A percentile compares a stretch with the other conserved stretches of the same genome.
These are phyloP conservation scores for Citrus mangshanensis DNA, from an alignment of 345 rosid species.

Conservation along the genomic window DNA sequence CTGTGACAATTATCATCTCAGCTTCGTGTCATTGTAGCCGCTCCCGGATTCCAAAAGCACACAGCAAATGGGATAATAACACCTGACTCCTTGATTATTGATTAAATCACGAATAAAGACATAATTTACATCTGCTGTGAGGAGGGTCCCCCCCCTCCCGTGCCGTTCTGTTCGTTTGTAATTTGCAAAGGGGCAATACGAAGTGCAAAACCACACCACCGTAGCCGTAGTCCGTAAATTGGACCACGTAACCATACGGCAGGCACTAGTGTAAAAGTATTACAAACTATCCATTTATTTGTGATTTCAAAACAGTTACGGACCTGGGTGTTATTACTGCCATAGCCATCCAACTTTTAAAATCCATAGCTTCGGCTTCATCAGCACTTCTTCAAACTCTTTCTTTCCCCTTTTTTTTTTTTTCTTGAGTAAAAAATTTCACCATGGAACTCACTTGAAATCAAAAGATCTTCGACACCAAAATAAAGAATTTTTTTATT, in stretches of 20 bases:
- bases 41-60: constrained; percentile 26
- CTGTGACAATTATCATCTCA: background rate
- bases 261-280: background rate
- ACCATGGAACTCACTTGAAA: constrained; percentile 25
- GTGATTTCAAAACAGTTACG: background rate
- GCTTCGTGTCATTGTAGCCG: constrained; percentile 11
- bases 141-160: background rate
- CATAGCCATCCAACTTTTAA: constrained; percentile 4
- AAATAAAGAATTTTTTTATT: too few species aligned
- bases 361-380: background rate
- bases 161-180: too few species aligned
- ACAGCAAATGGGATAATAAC: constrained; percentile 5
- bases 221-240: too few species aligned
- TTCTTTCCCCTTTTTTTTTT: background rate
- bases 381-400: constrained; percentile 6
- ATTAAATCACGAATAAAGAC: background rate
- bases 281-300: background rate
- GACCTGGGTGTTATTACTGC: background rate
- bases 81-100: background rate
- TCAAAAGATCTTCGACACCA: background rate
- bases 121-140: too few species aligned
- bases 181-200: too few species aligned
- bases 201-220: background rate
- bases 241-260: background rate
- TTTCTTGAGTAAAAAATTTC: background rate